A percentile compares a stretch with the other conserved stretches of the same genome.
These are phyloP conservation scores for Setomelanomma holmii DNA, from an alignment of 2,329 filamentous ascomycete genomes.

Conservation along the genomic window DNA sequence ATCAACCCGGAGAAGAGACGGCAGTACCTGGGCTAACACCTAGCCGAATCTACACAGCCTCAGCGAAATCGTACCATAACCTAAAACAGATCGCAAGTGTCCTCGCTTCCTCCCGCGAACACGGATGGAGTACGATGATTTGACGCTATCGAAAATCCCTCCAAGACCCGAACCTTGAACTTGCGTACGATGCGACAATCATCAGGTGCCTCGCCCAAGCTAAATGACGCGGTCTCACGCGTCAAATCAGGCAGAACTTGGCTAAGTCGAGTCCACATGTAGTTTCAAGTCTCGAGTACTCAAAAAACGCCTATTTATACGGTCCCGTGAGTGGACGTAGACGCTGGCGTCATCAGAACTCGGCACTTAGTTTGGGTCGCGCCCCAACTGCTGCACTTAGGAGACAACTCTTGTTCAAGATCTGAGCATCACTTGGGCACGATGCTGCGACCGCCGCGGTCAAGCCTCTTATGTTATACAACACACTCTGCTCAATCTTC, in stretches of 20 bases:
- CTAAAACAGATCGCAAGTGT: neutral
- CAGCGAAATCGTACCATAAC: neutral
- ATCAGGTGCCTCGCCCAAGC: neutral
- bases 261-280: too few species aligned
- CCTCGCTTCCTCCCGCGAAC: neutral
- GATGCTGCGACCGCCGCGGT: too few species aligned
- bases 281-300: neutral
- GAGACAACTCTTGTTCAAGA: too few species aligned
- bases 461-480: too few species aligned
- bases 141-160: neutral
- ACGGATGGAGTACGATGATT: neutral
- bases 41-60: neutral
- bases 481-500: too few species aligned
- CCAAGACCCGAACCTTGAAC: neutral
- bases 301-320: neutral
- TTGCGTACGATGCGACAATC: neutral
- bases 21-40: neutral
- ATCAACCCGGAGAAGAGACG: neutral
- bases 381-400: too few species aligned
- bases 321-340: too few species aligned
- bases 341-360: too few species aligned
- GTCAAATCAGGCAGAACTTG: neutral
- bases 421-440: too few species aligned
- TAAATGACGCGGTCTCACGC: slow-evolving; percentile 1
- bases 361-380: too few species aligned